Evolutionary conservation across 495 filamentous ascomycete species (phyloP).

Genomic region (Glutinoglossum americanum): DNA sequence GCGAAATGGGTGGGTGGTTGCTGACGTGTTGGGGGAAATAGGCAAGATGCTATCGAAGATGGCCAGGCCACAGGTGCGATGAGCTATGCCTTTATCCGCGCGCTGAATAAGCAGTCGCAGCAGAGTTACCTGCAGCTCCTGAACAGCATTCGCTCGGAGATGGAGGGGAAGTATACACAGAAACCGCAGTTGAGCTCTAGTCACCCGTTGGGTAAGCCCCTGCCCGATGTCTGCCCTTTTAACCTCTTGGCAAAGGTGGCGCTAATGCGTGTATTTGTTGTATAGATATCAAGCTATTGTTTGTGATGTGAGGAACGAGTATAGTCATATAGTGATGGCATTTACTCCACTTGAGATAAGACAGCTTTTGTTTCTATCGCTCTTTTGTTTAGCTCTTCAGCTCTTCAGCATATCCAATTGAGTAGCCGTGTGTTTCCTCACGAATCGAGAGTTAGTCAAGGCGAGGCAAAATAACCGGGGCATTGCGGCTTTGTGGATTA

Average conservation of each 20-base stretch:
- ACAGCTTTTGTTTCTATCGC: no score
- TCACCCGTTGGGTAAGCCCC: conserved; percentile 66
- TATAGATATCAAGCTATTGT: not conserved
- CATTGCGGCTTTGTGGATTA: no score
- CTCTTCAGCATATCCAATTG: no score
- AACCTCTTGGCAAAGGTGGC: not conserved
- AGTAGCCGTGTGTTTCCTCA: no score
- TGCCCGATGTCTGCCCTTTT: not conserved
- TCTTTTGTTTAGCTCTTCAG: no score
- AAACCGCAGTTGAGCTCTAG: conserved; percentile 94
- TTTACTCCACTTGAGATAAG: no score
- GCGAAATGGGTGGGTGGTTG: no score
- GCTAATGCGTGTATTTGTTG: no score
- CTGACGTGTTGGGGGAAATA: conserved; percentile 15
- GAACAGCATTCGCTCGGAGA: conserved; percentile 84
- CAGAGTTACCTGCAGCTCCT: conserved; percentile 93
- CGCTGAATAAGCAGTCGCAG: conserved; percentile 88
- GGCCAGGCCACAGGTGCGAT: conserved; percentile 95
- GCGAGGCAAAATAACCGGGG: no score
- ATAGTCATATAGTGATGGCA: no score
- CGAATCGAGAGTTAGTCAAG: no score
- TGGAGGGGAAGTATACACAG: conserved; percentile 74
- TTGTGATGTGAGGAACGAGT: not conserved
- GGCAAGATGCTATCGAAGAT: conserved; percentile 38
- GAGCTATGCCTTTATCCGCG: conserved; percentile 90